Base-by-base conservation (phyloP, 352 stramenopile genomes). In the Globisporangium rhizosaccharum region DNA sequence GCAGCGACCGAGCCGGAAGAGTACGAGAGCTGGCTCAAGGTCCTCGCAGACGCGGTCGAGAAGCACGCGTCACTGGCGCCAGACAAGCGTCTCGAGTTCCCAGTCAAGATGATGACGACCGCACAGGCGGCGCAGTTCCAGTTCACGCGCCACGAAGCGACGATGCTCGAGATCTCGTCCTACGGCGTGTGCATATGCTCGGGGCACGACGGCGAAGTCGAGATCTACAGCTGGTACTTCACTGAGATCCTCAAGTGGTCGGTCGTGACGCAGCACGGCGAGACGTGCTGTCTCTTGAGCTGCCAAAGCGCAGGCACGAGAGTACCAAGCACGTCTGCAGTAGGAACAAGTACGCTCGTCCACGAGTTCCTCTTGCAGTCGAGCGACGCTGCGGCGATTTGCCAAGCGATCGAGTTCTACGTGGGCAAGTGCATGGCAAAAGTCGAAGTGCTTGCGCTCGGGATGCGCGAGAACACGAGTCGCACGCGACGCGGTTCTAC, bases 241-340 rank as follows among this genome's bases (percentile, higher is more conserved):
- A 92, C 82, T 0, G 82, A 90, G 10, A 78, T 92, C 12, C 80
- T 86, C 25, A 90, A 87, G 33, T 92, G 82, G 75, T 88, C 80
- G 4, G 72, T 88, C 0, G 77, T 82, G 7, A 67, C 66, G 48
- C 76, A 85, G 26, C 73, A 88, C 28, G 67, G 71, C 3, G 70
- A 78, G 6, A 56, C 60, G n/a, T 90, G 81, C 57, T 88, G 79
- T 44, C 67, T 88, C 18, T 59, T 90, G 20, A 82, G 65, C 52
- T 90, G 78, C 47, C 55, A 68, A 20, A 72, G 55, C 15, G 28
- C 57, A 8, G 30, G 51, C 20, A 28, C 39, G 2, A 52, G 6
- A 10, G 41, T 10, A 17, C 6, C 33, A 46, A n/a, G 15, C 12
- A 25, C 51, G 11, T 5, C 8, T 5, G 10, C 36, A 25, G 39